Base-by-base conservation (phyloP, 768 basidiomycete species). In the Sistotremastrum niveocremeum region DNA sequence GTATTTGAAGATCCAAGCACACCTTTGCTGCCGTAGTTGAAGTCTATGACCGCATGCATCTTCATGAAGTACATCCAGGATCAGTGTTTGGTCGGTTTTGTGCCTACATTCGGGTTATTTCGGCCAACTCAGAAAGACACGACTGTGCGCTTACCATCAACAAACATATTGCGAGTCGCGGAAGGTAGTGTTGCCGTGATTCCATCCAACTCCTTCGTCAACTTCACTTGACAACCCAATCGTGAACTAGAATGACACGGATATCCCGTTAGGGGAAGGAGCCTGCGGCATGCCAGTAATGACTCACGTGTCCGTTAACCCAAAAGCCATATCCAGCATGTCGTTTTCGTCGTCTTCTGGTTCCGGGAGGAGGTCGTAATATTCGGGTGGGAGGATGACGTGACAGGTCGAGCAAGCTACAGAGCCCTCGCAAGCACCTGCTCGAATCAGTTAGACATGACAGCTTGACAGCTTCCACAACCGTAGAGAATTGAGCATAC, bases 401-500 rank as follows among this genome's bases (percentile, higher is more conserved):
- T 99, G 94, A 61, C 94, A 99, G 20, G 94, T 99, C 9, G 94
- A 97, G 59, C 94, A 99, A 10, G 94, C 94, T 41, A 95, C 76
- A 1, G 90, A 94, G 37, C 89, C 85, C 67, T 98, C 94, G 62
- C 95, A 99, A 30, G 94, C 94, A 47, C 93, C 91, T 95, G 55
- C 1, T 31, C 3, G 35, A 48, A 32, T 31, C 34, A 44, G 39
- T 20, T 28, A 46, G 42, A 34, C 41, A 48, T 8, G n/a, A 29
- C 7, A 32, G 39, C 10, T 33, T 30, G 39, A 30, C 36, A 36
- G 47, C 35, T 37, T 39, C 37, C 42, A 39, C 11, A 28, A 44
- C n/a, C n/a, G n/a, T n/a, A n/a, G n/a, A n/a, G n/a, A n/a, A n/a
- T n/a, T n/a, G n/a, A n/a, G n/a, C n/a, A n/a, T n/a, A 88, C 93